Conservation (phyloP, 768 basidiomycete genomes). For the Psilocybe sp. region DNA sequence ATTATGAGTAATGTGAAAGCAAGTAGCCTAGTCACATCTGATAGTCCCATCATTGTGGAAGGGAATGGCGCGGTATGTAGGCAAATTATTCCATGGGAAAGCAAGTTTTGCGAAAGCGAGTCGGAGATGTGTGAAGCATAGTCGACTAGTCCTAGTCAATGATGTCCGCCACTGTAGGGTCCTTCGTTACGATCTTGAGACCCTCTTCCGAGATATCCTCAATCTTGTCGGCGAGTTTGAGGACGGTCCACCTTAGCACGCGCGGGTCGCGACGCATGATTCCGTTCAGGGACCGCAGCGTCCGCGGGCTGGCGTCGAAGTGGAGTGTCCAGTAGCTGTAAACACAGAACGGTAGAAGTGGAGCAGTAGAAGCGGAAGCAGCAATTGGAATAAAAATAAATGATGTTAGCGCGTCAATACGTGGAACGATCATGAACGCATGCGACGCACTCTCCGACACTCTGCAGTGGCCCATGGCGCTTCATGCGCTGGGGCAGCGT, state of each 20-base stretch:
- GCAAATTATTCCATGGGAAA: no score
- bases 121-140: not conserved
- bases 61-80: no score
- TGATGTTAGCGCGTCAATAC: not conserved
- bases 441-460: slow-evolving; percentile 71
- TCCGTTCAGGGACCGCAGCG: slow-evolving; percentile 58
- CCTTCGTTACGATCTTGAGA: slow-evolving; percentile 36
- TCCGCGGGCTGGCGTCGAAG: slow-evolving; percentile 82
- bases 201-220: slow-evolving; percentile 62
- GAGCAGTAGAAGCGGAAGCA: no score
- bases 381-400: not conserved
- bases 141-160: slow-evolving; percentile 11
- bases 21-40: no score
- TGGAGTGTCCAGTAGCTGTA: slow-evolving; percentile 87
- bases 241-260: slow-evolving; percentile 77
- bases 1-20: no score
- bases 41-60: no score
- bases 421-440: not conserved
- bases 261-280: slow-evolving; percentile 78
- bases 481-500: slow-evolving; percentile 76
- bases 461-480: slow-evolving; percentile 52
- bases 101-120: not conserved
- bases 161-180: slow-evolving; percentile 15
- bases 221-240: slow-evolving; percentile 73
- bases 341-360: no score